Evolutionary conservation across 2,329 filamentous ascomycete species (phyloP).

Genomic region (Scedosporium boydii): DNA sequence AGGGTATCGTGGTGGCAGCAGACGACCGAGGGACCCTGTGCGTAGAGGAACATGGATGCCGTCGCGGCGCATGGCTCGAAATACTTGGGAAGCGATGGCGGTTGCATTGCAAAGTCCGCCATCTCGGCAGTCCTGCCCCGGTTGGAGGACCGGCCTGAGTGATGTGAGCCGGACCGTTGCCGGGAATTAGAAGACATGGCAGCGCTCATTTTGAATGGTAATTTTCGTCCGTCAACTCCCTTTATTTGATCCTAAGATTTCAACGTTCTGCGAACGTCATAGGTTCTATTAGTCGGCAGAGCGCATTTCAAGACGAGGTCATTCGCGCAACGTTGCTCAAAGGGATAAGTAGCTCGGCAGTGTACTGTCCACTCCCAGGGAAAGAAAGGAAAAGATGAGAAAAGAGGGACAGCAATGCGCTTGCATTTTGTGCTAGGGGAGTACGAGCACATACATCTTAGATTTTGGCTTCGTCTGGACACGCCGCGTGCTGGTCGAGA

Average conservation of each 20-base stretch:
- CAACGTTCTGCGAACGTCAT: neutral
- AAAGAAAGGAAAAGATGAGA: neutral
- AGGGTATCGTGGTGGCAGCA: slow-evolving; percentile 90
- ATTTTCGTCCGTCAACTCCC: neutral
- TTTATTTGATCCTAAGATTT: neutral
- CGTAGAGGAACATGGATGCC: slow-evolving; percentile 81
- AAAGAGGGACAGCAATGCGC: neutral
- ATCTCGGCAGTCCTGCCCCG: slow-evolving; percentile 8
- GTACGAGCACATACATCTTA: slow-evolving; percentile 2
- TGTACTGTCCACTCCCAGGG: neutral
- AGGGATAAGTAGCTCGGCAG: neutral
- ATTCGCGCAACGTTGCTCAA: slow-evolving; percentile 1
- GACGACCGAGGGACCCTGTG: slow-evolving; percentile 70
- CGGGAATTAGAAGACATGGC: slow-evolving; percentile 6
- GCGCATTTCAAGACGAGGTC: neutral
- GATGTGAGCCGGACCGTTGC: slow-evolving; percentile 6
- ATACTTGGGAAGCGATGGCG: slow-evolving; percentile 30
- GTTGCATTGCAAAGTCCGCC: slow-evolving; percentile 8
- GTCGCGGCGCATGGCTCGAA: slow-evolving; percentile 89
- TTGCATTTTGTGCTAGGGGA: neutral
- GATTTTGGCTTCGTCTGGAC: neutral
- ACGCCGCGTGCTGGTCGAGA: neutral
- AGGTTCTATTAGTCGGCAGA: slow-evolving; percentile 3
- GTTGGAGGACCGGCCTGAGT: slow-evolving; percentile 6
- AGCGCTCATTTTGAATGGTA: neutral